Evolutionary conservation across 768 basidiomycete genomes (phyloP).

Genomic region (Tulasnella sp.): DNA sequence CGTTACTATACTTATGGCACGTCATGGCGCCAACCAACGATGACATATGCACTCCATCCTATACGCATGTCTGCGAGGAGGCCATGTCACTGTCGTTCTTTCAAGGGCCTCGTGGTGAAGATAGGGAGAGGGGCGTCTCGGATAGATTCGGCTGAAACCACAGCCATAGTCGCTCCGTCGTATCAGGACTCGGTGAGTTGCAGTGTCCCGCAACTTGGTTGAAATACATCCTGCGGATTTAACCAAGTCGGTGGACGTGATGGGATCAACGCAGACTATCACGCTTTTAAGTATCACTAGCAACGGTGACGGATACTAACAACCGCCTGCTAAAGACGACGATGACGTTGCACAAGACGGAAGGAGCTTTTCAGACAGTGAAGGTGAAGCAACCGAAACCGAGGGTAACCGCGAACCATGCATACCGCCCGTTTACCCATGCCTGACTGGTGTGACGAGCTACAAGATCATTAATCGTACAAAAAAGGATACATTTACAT

Average conservation of each 20-base stretch:
- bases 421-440: no score
- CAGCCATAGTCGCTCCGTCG: background rate
- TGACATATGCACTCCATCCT: background rate
- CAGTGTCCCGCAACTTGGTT: background rate
- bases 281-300: background rate
- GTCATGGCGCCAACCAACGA: background rate
- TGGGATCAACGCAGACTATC: background rate
- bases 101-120: background rate
- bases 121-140: background rate
- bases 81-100: background rate
- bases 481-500: no score
- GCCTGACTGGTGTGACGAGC: no score
- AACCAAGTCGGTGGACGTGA: background rate
- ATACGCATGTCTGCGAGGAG: background rate
- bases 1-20: background rate
- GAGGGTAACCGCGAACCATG: background rate
- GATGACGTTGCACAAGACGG: background rate
- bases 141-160: background rate
- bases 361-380: constrained; percentile 4
- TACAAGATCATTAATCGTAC: no score
- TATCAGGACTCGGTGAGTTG: background rate
- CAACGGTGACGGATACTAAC: background rate
- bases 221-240: background rate
- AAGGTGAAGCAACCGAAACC: background rate
- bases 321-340: background rate